Conservation (phyloP, 805 yeast genomes). For the Myxozyma vanderwaltii region DNA sequence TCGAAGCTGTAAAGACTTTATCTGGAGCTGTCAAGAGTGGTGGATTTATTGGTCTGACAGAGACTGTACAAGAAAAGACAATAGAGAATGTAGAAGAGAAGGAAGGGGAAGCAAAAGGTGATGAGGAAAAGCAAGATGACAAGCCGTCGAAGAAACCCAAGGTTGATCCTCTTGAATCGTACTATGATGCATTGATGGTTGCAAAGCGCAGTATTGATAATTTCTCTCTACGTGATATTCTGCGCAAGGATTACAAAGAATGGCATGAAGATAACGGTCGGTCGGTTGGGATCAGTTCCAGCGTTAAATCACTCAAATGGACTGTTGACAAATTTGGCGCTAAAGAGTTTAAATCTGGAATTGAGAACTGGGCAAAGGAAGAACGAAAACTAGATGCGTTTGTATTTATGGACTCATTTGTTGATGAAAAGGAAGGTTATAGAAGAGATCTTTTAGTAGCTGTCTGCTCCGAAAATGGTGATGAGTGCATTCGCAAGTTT, state of each 20-base stretch:
- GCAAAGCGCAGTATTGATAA: constrained; percentile 69
- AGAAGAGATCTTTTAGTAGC: constrained; percentile 50
- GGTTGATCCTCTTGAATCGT: constrained; percentile 2
- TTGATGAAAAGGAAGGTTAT: constrained; percentile 41
- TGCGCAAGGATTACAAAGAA: constrained; percentile 83
- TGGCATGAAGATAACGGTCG: constrained; percentile 48
- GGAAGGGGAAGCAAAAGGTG: background rate
- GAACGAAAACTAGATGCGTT: constrained; percentile 46
- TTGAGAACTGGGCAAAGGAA: constrained; percentile 39
- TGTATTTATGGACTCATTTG: constrained; percentile 54
- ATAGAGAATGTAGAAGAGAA: background rate
- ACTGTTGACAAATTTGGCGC: constrained; percentile 41
- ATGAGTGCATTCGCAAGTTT: constrained; percentile 31
- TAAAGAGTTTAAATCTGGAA: constrained; percentile 38
- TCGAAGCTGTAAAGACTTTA: constrained; percentile 49
- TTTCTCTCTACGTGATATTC: constrained; percentile 59
- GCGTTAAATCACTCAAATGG: constrained; percentile 65
- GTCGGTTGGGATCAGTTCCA: constrained; percentile 73
- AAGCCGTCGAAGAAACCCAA: background rate
- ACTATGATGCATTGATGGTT: constrained; percentile 44
- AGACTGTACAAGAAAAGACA: background rate
- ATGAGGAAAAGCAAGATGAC: background rate
- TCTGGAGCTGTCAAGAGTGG: background rate
- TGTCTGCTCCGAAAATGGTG: constrained; percentile 33
- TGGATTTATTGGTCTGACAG: background rate